These are phyloP conservation scores for Colletotrichum truncatum DNA, from an alignment of 2,329 filamentous ascomycete species.

Conservation along the genomic window DNA sequence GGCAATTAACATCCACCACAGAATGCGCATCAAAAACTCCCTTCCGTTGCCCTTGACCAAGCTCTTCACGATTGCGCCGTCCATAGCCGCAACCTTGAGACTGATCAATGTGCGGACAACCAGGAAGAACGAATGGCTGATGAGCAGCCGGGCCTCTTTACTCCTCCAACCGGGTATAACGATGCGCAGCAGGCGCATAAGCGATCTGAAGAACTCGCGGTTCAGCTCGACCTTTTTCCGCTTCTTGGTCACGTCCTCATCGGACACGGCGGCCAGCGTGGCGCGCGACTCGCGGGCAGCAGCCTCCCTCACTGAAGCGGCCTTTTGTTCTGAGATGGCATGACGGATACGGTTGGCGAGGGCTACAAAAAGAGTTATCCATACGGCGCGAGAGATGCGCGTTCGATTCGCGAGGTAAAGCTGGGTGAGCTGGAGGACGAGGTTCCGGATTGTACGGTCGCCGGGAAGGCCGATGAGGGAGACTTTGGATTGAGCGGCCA, in stretches of 20 bases:
- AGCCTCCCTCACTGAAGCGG: constrained; percentile 75
- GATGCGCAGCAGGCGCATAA: constrained; percentile 83
- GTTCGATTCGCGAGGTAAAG: constrained; percentile 84
- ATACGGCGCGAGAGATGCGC: constrained; percentile 83
- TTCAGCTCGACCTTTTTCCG: constrained; percentile 92
- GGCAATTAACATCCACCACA: constrained; percentile 99
- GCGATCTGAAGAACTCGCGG: constrained; percentile 78
- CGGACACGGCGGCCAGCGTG: constrained; percentile 57
- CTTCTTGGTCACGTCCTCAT: constrained; percentile 44
- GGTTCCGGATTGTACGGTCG: constrained; percentile 71
- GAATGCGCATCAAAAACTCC: constrained; percentile 86
- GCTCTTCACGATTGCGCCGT: constrained; percentile 91
- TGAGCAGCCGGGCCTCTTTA: constrained; percentile 84
- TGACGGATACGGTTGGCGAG: constrained; percentile 88
- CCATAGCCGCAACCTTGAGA: constrained; percentile 94
- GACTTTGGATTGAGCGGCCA: constrained; percentile 82
- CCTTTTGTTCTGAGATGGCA: constrained; percentile 93
- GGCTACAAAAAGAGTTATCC: constrained; percentile 82
- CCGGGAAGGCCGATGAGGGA: constrained; percentile 56
- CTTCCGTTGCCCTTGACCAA: constrained; percentile 90
- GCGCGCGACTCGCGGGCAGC: constrained; percentile 59
- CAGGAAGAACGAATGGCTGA: constrained; percentile 93
- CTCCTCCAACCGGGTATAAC: constrained; percentile 91
- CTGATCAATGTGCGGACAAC: constrained; percentile 92
- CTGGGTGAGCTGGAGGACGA: constrained; percentile 72